A percentile compares a stretch with the other conserved stretches of the same genome.
Conservation (phyloP, 2,329 filamentous ascomycete species). For the Fusarium xylarioides region DNA sequence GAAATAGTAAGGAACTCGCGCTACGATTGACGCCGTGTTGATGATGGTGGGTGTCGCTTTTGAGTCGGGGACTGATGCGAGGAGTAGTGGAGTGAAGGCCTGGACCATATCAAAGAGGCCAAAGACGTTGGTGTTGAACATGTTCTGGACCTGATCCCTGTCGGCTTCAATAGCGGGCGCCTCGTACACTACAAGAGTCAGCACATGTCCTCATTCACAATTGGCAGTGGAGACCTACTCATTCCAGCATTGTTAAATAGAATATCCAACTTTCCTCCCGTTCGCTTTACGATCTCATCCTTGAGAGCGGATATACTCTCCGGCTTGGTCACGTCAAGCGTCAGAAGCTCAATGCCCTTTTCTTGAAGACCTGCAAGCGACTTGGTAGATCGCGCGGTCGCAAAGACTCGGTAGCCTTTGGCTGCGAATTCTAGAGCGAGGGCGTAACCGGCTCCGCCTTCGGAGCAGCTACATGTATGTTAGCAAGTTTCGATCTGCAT, state of each 20-base stretch:
- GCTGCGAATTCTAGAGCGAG: constrained; percentile 4
- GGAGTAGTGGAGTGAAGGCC: background rate
- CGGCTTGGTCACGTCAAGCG: background rate
- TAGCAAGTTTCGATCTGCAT: accelerated
- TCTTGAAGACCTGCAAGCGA: background rate
- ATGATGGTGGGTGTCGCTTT: background rate
- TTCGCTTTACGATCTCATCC: background rate
- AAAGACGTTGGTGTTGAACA: background rate
- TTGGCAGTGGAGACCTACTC: background rate
- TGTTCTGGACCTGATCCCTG: background rate
- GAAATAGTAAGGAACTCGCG: background rate
- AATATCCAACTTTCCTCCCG: background rate
- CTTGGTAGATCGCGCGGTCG: constrained; percentile 2
- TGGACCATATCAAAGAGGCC: constrained; percentile 14
- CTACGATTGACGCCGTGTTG: constrained; percentile 5
- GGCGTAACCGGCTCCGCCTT: constrained; percentile 6
- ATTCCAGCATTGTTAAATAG: constrained; percentile 16
- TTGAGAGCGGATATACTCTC: background rate
- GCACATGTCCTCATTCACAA: accelerated
- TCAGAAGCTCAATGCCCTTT: constrained; percentile 6
- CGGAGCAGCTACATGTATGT: background rate
- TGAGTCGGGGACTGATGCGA: background rate
- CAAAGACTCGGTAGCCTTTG: constrained; percentile 15
- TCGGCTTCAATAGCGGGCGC: constrained; percentile 14
- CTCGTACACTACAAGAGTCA: constrained; percentile 7